Conservation (phyloP, 2,329 filamentous ascomycete genomes). For the Ophiostoma australiae region DNA sequence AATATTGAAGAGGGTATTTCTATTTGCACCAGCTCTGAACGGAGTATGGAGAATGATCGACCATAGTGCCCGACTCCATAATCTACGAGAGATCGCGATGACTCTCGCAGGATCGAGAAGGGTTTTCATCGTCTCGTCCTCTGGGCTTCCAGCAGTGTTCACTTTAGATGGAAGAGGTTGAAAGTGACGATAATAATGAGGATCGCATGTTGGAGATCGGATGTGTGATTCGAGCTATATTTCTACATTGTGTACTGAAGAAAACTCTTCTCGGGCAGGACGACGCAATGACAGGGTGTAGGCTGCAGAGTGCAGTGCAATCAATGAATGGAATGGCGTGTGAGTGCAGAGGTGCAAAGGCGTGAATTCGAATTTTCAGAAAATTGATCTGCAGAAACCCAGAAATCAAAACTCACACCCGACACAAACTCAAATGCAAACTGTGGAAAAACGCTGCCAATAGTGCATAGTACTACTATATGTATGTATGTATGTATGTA, state of each 20-base stretch:
- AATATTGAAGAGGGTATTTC: background rate
- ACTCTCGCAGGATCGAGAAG: background rate
- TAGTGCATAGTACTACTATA: no score
- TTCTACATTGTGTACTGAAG: background rate
- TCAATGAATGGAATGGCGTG: background rate
- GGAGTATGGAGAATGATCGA: conserved; percentile 3
- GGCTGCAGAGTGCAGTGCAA: background rate
- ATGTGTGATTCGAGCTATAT: no score
- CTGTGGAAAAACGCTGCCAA: background rate
- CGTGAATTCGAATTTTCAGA: background rate
- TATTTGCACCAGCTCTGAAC: background rate
- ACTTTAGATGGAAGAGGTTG: background rate
- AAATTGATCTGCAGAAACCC: background rate
- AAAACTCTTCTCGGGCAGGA: conserved; percentile 8
- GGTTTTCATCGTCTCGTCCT: background rate
- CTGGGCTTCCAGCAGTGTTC: background rate
- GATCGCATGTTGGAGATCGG: background rate
- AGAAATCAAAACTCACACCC: background rate
- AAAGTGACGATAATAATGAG: background rate
- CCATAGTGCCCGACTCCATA: conserved; percentile 7
- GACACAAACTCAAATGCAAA: background rate
- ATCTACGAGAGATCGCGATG: background rate
- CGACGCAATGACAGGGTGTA: background rate
- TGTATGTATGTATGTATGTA: no score
- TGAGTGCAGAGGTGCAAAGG: background rate